Base-by-base conservation (phyloP, 2,329 filamentous ascomycete species). In the Fusarium zealandicum region DNA sequence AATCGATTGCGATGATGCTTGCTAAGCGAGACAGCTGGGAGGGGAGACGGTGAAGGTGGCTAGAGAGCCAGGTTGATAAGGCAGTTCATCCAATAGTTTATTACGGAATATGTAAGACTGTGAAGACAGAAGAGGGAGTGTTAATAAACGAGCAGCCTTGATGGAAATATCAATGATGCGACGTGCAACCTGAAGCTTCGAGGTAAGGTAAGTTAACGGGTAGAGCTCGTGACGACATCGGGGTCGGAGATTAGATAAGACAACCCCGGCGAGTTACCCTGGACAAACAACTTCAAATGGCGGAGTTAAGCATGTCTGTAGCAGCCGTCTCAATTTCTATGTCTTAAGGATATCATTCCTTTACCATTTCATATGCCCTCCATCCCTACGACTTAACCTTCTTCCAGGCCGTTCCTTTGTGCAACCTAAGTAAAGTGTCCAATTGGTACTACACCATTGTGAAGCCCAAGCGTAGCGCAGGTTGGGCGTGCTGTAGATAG, bases 181-280 rank as follows among this genome's bases (percentile, higher is more conserved):
- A 59, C 45, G 50, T 52, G 41, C 13, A 39, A 16, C 16, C 27
- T 33, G 36, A 45, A 37, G 53, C 31, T 42, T 45, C n/a, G n/a
- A 35, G 30, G 49, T 41, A 45, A 45, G 20, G 28, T 44, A 64
- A 47, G 57, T 50, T 20, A 41, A 38, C 28, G 20, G 37, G 25
- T 31, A 35, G 20, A 22, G 61, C 42, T 60, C 60, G 61, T 64
- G 61, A 64, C 61, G 61, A 65, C 61, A 64, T 64, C 43, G 32
- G 33, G n/a, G 13, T 22, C 61, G 61, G 59, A 63, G 61, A 64
- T 65, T 57, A 63, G 61, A 65, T 65, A 64, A 58, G 51, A 10
- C 25, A 37, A 14, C 33, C 14, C 13, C 16, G 33, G 28, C 28
- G 8, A 30, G 28, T 25, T 61, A 61, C 58, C 58, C 58, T 61